Conservation (phyloP, 768 basidiomycete genomes). For the Dioszegia crocea region DNA sequence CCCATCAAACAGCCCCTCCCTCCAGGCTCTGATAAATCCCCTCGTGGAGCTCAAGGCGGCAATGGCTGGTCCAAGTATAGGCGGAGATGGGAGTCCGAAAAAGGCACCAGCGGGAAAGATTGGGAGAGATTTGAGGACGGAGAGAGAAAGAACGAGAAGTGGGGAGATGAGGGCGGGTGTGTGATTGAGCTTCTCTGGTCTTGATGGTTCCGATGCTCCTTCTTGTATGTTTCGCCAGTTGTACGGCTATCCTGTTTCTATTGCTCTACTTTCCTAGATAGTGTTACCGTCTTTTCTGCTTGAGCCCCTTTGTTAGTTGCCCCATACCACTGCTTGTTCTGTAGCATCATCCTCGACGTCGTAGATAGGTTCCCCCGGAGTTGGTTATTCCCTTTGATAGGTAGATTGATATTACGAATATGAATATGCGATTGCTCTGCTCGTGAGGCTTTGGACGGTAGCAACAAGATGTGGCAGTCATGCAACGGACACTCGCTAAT, state of each 20-base stretch:
- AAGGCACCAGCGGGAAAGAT: neutral
- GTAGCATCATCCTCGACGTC: neutral
- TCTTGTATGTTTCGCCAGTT: neutral
- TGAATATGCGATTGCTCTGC: too few relatives aligned
- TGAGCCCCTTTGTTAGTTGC: neutral
- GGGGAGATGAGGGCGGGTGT: neutral
- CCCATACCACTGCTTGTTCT: neutral
- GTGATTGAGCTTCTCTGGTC: neutral
- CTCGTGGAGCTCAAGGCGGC: neutral
- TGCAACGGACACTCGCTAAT: too few relatives aligned
- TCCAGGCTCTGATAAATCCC: neutral
- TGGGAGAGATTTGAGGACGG: neutral
- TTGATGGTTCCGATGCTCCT: neutral
- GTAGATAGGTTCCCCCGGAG: neutral
- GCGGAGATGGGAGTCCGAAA: neutral
- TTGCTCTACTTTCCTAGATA: neutral
- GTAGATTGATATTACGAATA: neutral
- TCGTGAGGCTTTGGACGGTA: too few relatives aligned
- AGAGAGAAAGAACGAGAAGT: conserved; percentile 4
- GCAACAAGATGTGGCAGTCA: too few relatives aligned
- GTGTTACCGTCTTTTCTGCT: neutral
- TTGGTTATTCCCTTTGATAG: neutral
- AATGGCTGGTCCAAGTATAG: too few relatives aligned
- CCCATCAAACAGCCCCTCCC: neutral
- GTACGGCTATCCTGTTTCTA: neutral